These are phyloP conservation scores for Nitzschia sp. DNA, from an alignment of 108 stramenopile species.

Conservation along the genomic window DNA sequence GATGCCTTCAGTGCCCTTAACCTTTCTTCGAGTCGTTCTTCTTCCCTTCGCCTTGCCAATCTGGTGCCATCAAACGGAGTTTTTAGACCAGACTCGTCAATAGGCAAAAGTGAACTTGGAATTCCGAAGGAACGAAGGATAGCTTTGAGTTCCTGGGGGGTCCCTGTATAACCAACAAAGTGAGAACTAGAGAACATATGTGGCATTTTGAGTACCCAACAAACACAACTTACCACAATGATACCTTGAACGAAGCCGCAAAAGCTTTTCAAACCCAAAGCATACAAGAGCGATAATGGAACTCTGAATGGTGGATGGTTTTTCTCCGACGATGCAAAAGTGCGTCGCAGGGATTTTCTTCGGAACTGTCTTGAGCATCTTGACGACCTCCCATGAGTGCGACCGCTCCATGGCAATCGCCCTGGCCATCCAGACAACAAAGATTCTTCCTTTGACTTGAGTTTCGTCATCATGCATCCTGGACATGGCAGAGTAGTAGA, in stretches of 20 bases:
- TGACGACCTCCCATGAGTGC: neutral
- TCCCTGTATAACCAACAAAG: neutral
- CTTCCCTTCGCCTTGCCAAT: neutral
- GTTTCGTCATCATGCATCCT: conserved; percentile 6
- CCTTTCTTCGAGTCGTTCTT: neutral
- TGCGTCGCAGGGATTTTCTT: neutral
- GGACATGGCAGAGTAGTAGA: neutral
- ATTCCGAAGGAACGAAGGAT: conserved; percentile 1
- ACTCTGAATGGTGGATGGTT: neutral
- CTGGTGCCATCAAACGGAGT: neutral
- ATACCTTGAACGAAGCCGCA: neutral
- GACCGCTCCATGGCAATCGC: neutral
- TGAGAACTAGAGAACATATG: too few relatives aligned
- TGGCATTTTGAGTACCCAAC: too few relatives aligned
- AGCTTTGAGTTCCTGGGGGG: neutral
- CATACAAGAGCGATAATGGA: neutral
- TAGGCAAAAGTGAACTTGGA: neutral
- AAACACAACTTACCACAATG: conserved; percentile 1
- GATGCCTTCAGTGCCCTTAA: too few relatives aligned
- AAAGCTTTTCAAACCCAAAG: neutral
- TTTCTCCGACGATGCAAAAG: neutral
- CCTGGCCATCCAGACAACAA: neutral
- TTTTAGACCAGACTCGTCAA: neutral
- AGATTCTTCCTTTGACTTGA: neutral
- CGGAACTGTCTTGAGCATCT: neutral